These are phyloP conservation scores for Saccharomyces hybrid DNA, from an alignment of 1,139 yeast species.

Conservation along the genomic window DNA sequence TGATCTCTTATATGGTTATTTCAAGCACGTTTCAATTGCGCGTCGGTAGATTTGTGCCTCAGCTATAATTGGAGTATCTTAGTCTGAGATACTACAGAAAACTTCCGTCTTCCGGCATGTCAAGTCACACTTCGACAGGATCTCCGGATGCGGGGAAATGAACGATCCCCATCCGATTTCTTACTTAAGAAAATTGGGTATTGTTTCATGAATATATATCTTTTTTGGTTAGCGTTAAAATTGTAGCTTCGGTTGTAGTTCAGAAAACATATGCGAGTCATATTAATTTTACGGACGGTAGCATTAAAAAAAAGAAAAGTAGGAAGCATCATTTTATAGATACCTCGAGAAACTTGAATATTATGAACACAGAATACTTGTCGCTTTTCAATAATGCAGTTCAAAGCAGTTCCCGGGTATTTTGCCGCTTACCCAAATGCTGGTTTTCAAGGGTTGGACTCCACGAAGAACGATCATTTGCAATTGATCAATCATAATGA, in stretches of 20 bases:
- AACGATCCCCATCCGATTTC: too few species aligned
- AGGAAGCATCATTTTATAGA: background rate
- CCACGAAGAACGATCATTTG: conserved; percentile 33
- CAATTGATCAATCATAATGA: conserved; percentile 37
- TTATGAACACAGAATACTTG: background rate
- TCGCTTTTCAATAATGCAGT: conserved; percentile 4
- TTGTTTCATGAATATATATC: too few species aligned
- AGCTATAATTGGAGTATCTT: too few species aligned
- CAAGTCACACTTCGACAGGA: too few species aligned
- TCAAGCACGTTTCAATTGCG: too few species aligned
- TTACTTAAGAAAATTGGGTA: too few species aligned
- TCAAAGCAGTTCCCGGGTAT: conserved; percentile 23
- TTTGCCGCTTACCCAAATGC: conserved; percentile 15
- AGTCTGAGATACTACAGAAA: too few species aligned
- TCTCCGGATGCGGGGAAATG: too few species aligned
- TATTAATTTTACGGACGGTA: background rate
- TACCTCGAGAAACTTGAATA: background rate
- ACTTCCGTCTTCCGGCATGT: too few species aligned
- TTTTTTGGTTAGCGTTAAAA: too few species aligned
- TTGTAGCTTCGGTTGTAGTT: background rate
- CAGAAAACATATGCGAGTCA: background rate
- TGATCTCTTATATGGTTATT: too few species aligned
- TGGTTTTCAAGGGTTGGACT: conserved; percentile 12
- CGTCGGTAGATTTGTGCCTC: too few species aligned
- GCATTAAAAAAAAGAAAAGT: background rate